A percentile compares a stretch with the other conserved stretches of the same genome.
phyloP scores from a whole-genome alignment of 768 basidiomycete species.

The Ephemerocybe angulata region DNA sequence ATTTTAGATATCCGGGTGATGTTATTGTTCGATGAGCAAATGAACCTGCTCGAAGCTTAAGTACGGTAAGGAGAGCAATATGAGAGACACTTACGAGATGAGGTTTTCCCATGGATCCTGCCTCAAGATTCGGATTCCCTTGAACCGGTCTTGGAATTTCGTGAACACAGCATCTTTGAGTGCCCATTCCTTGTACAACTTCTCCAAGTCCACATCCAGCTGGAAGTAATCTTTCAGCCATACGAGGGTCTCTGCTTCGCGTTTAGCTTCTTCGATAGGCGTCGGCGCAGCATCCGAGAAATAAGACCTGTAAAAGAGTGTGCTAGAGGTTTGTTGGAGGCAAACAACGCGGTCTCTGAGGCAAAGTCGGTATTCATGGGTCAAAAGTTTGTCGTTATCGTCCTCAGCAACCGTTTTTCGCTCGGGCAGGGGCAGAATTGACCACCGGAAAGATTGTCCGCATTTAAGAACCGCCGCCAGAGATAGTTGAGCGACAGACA shows the following conservation, averaged over 20 bases:
- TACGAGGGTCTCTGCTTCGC: constrained; percentile 60
- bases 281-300: constrained; percentile 49
- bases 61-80: neutral
- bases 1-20: constrained; percentile 92
- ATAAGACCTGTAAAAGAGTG: constrained; percentile 67
- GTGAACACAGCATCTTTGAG: constrained; percentile 72
- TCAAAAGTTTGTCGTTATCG: constrained; percentile 8
- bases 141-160: constrained; percentile 55
- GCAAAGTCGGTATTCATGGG: constrained; percentile 72
- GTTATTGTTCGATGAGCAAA: constrained; percentile 97
- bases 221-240: constrained; percentile 91
- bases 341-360: constrained; percentile 82
- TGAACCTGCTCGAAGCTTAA: constrained; percentile 62
- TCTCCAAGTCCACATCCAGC: constrained; percentile 66
- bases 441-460: constrained; percentile 88
- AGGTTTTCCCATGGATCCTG: constrained; percentile 98
- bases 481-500: constrained; percentile 69
- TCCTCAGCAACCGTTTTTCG: constrained; percentile 6
- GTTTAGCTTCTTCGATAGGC: constrained; percentile 28
- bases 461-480: constrained; percentile 74
- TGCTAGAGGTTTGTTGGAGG: constrained; percentile 66
- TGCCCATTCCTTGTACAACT: constrained; percentile 77
- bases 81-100: constrained; percentile 64
- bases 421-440: constrained; percentile 41
- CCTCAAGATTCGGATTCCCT: constrained; percentile 81